A percentile compares a stretch with the other conserved stretches of the same genome.
Evolutionary conservation across 2,329 filamentous ascomycete species (phyloP).

Genomic region (Ophiostoma perfectum): DNA sequence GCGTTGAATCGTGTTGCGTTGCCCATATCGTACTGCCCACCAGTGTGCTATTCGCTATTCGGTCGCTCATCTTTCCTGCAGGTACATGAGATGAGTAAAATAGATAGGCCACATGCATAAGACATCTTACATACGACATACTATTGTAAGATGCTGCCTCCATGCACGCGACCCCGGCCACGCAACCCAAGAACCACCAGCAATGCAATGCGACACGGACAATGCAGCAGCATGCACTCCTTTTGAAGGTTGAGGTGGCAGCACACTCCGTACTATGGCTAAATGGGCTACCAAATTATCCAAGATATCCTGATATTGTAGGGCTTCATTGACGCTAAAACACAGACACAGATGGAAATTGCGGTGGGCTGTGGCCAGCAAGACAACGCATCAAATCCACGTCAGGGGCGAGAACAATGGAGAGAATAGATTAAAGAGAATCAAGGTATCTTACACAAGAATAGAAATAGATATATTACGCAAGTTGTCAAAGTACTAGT

Average conservation of each 20-base stretch:
- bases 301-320: too few species aligned
- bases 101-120: too few species aligned
- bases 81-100: too few species aligned
- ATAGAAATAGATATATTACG: not conserved
- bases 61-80: not conserved
- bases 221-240: not conserved
- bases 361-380: not conserved
- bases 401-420: not conserved
- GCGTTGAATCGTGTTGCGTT: too few species aligned
- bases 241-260: not conserved
- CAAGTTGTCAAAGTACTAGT: too few species aligned
- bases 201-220: constrained; percentile 11
- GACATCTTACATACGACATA: too few species aligned
- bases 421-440: not conserved
- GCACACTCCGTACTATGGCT: too few species aligned
- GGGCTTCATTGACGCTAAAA: too few species aligned
- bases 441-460: not conserved
- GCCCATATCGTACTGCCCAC: too few species aligned
- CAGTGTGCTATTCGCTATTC: not conserved
- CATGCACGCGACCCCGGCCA: constrained; percentile 4
- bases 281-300: too few species aligned
- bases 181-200: constrained; percentile 11
- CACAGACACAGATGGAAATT: too few species aligned
- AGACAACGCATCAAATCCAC: not conserved
- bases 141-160: too few species aligned